Conservation (phyloP, 495 filamentous ascomycete genomes). For the Trichocladium antarcticum region DNA sequence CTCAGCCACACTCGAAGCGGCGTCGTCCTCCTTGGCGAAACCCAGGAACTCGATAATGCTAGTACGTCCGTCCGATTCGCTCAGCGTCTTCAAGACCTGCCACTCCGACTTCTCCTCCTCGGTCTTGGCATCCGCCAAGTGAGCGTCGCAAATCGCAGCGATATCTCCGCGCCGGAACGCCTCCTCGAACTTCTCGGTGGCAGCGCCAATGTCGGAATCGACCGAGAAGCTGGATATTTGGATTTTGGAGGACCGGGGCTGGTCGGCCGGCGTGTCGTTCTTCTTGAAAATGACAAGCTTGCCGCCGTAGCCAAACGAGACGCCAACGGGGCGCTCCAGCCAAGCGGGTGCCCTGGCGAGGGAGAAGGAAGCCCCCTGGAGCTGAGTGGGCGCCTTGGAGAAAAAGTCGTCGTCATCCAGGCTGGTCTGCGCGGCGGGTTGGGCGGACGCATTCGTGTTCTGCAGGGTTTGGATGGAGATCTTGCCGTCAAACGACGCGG, state of each 20-base stretch:
- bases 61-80: conserved; percentile 66
- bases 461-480: conserved; percentile 88
- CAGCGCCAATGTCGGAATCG: conserved; percentile 71
- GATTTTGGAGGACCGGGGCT: conserved; percentile 60
- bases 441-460: conserved; percentile 63
- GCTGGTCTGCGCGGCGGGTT: conserved; percentile 41
- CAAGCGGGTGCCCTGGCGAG: conserved; percentile 80
- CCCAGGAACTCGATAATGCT: conserved; percentile 79
- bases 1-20: conserved; percentile 39
- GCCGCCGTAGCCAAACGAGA: conserved; percentile 91
- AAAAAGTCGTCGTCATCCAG: conserved; percentile 96
- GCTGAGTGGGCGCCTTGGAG: conserved; percentile 77
- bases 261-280: conserved; percentile 44
- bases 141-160: conserved; percentile 65
- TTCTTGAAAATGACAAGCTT: conserved; percentile 71
- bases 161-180: conserved; percentile 70
- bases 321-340: conserved; percentile 75
- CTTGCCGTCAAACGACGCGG: conserved; percentile 92
- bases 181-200: conserved; percentile 77
- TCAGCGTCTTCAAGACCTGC: conserved; percentile 84
- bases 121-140: conserved; percentile 56
- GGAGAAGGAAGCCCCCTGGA: conserved; percentile 79
- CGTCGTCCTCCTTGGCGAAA: conserved; percentile 52
- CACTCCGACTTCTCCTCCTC: conserved; percentile 94
- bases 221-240: conserved; percentile 79